Base-by-base conservation (phyloP, 2,329 filamentous ascomycete species). In the Akanthomyces muscarius region DNA sequence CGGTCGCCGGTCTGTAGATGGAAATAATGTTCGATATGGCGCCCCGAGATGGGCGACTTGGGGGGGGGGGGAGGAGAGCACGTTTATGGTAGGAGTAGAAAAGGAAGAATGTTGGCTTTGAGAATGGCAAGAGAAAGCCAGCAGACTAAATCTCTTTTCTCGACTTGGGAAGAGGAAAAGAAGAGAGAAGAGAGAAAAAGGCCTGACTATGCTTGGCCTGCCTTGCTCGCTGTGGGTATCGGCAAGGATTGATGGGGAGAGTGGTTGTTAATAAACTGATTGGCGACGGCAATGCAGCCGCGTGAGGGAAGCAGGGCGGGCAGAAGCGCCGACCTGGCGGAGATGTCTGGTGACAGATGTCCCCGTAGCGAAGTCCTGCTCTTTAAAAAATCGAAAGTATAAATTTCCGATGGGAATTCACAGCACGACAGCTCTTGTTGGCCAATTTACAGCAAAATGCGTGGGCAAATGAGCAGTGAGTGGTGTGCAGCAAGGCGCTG, bases 1-100 rank as follows among this genome's bases (percentile, higher is more conserved):
- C 86, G 86, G 83, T 82, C 83, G 83, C 85, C 81, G 84, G 81
- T 77, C 76, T 82, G 80, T 84, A 83, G 73, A 85, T 80, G 74
- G 83, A 82, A 77, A 84, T 78, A 81, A 84, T 84, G 80, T 79
- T 80, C 74, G 77, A 73, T 72, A 73, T 70, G 76, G 77, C 77
- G 81, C 82, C 56, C 81, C 81, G 76, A 50, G 44, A 73, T 75
- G 80, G 83, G 81, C 81, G 81, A 76, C 74, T 73, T 75, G 47
- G 28, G 25, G 16, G 25, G 28, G 25, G 23, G 23, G 38, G 16
- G 47, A 52, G 48, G 42, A 38, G 41, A 45, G 21, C 45, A 28
- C 7, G 30, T 28, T 42, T 53, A 11, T 51, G 52, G 47, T 23
- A 36, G 28, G n/a, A 47, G 25, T n/a, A 51, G 21, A 55, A 48